These are phyloP conservation scores for Plasmodium sp. DNA, from an alignment of 169 alveolate species.

Conservation along the genomic window DNA sequence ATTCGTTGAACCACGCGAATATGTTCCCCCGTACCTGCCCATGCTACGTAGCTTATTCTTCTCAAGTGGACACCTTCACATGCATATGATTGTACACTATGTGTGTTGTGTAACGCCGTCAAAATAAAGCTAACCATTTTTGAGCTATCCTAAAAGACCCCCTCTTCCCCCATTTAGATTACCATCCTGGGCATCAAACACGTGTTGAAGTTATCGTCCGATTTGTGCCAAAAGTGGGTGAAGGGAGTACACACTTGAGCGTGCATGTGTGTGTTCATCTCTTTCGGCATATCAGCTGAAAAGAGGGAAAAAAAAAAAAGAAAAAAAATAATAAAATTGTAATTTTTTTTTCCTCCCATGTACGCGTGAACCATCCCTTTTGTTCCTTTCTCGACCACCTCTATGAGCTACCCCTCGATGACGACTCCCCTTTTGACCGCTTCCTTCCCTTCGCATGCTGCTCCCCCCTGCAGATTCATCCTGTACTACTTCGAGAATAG, in stretches of 20 bases:
- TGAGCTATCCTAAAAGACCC: background rate
- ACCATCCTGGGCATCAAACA: constrained; percentile 15
- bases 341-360: background rate
- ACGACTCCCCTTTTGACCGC: background rate
- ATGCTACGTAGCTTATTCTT: background rate
- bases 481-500: constrained; percentile 16
- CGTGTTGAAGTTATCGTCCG: constrained; percentile 16
- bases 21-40: background rate
- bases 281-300: background rate
- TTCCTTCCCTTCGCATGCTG: background rate
- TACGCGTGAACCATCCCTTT: background rate
- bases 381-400: background rate
- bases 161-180: constrained; percentile 24
- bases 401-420: background rate
- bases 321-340: background rate
- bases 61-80: background rate
- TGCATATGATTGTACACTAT: background rate
- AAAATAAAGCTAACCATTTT: background rate
- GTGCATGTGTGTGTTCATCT: background rate
- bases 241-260: background rate
- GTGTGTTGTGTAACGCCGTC: background rate
- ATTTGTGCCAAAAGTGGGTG: constrained; percentile 50
- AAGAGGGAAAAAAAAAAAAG: background rate
- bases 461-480: background rate
- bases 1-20: background rate